These are phyloP conservation scores for Plantago ovata DNA, from an alignment of 257 asterid genomes.

Conservation along the genomic window DNA sequence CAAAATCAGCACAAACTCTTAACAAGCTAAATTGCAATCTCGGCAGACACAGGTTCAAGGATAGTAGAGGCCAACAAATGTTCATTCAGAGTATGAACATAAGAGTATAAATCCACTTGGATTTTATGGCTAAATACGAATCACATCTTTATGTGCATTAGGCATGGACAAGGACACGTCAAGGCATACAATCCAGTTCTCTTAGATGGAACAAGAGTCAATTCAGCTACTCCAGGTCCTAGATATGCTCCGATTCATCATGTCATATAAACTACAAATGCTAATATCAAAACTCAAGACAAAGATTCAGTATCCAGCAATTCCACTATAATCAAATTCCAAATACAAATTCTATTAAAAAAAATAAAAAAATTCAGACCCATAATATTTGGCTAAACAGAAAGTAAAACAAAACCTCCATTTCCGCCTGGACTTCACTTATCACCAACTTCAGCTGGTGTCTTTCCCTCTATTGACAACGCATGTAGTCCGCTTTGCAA, in stretches of 20 bases:
- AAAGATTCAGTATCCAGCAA: background rate
- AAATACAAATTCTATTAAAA: slow-evolving; percentile 4
- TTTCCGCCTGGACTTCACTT: slow-evolving; percentile 20
- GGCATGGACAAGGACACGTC: background rate
- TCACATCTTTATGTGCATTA: too few relatives aligned
- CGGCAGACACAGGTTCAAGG: too few relatives aligned
- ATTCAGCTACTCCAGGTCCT: background rate
- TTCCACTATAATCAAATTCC: slow-evolving; percentile 15
- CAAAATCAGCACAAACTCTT: too few relatives aligned
- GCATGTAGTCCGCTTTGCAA: slow-evolving; percentile 72
- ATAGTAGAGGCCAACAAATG: too few relatives aligned
- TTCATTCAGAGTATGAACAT: too few relatives aligned
- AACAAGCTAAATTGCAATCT: too few relatives aligned
- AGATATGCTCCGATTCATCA: background rate
- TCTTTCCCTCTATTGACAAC: slow-evolving; percentile 66
- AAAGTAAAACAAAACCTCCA: slow-evolving; percentile 27
- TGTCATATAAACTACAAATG: background rate
- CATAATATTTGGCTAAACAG: slow-evolving; percentile 5
- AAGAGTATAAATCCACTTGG: too few relatives aligned
- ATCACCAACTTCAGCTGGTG: slow-evolving; percentile 55
- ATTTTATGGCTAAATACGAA: too few relatives aligned
- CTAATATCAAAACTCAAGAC: background rate
- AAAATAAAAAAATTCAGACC: slow-evolving; percentile 14
- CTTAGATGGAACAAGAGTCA: too few relatives aligned
- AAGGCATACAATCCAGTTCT: background rate